Percentiles rank a stretch among this genome's conserved stretches.
phyloP scores from a whole-genome alignment of 2,329 filamentous ascomycete species.

The Helotiales sp. region DNA sequence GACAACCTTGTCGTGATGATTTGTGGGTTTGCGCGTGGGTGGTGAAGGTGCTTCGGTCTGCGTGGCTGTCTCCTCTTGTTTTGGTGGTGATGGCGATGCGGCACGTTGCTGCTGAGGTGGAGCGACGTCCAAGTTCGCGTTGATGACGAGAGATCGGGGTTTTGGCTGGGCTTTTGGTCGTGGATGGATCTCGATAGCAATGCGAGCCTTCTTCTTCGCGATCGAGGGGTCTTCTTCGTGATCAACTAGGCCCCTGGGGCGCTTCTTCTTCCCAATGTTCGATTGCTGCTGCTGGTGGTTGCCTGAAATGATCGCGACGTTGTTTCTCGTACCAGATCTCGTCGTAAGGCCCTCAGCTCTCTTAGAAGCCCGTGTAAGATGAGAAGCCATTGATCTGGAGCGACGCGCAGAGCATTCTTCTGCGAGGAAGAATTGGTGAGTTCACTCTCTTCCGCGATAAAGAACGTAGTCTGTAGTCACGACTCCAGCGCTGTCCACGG shows the following conservation, averaged over 20 bases:
- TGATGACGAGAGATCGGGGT: constrained; percentile 31
- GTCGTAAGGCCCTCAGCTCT: constrained; percentile 53
- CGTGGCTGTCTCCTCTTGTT: constrained; percentile 26
- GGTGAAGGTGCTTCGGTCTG: constrained; percentile 31
- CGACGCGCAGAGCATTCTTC: constrained; percentile 42
- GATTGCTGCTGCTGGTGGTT: constrained; percentile 36
- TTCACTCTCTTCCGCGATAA: constrained; percentile 20
- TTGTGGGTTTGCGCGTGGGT: constrained; percentile 39
- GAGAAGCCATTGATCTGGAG: constrained; percentile 54
- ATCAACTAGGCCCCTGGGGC: constrained; percentile 37
- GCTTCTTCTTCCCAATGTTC: constrained; percentile 36
- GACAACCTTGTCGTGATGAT: constrained; percentile 61
- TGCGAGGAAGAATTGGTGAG: constrained; percentile 29
- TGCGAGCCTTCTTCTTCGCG: constrained; percentile 55
- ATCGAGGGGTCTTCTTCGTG: constrained; percentile 51
- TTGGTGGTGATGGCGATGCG: constrained; percentile 25
- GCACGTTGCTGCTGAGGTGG: constrained; percentile 24
- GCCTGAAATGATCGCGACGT: constrained; percentile 38
- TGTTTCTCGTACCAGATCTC: constrained; percentile 39
- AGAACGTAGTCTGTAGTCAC: constrained; percentile 13
- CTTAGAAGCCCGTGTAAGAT: constrained; percentile 55
- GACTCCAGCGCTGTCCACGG: constrained; percentile 13
- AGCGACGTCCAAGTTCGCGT: constrained; percentile 23
- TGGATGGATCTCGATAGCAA: constrained; percentile 58
- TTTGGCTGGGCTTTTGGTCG: constrained; percentile 38